These are phyloP conservation scores for Acephala macrosclerotiorum DNA, from an alignment of 2,329 filamentous ascomycete genomes.

Conservation along the genomic window DNA sequence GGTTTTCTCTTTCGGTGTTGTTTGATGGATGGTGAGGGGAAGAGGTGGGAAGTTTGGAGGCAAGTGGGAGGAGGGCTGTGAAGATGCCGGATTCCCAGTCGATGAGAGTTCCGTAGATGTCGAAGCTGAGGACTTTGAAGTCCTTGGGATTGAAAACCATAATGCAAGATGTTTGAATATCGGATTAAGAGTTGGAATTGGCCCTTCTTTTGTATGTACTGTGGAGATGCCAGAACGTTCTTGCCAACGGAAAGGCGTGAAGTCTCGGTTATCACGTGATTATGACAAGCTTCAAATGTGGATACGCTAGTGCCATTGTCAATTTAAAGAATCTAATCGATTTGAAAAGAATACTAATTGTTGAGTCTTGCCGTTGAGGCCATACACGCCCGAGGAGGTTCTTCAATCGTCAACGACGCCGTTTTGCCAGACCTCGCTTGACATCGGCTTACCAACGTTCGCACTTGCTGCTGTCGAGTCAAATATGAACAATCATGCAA, in stretches of 20 bases:
- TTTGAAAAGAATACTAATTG: too few species aligned
- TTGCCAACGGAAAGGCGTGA: constrained; percentile 7
- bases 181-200: too few species aligned
- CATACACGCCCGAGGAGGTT: not conserved
- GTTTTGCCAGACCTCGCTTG: too few species aligned
- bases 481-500: not conserved
- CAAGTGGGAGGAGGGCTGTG: constrained; percentile 54
- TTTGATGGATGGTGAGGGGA: constrained; percentile 29
- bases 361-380: too few species aligned
- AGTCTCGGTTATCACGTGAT: not conserved
- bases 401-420: not conserved
- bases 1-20: constrained; percentile 11
- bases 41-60: constrained; percentile 28
- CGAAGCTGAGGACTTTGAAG: constrained; percentile 52
- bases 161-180: constrained; percentile 5
- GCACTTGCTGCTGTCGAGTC: too few species aligned
- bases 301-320: not conserved
- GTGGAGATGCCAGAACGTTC: not conserved
- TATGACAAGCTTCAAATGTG: not conserved
- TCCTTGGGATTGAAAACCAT: constrained; percentile 32
- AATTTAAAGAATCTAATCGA: not conserved
- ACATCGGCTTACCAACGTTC: too few species aligned
- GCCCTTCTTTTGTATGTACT: not conserved
- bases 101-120: constrained; percentile 81
- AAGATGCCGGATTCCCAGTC: constrained; percentile 78